These are phyloP conservation scores for Drosera capensis DNA, from an alignment of 148 eudicot genomes.

Conservation along the genomic window DNA sequence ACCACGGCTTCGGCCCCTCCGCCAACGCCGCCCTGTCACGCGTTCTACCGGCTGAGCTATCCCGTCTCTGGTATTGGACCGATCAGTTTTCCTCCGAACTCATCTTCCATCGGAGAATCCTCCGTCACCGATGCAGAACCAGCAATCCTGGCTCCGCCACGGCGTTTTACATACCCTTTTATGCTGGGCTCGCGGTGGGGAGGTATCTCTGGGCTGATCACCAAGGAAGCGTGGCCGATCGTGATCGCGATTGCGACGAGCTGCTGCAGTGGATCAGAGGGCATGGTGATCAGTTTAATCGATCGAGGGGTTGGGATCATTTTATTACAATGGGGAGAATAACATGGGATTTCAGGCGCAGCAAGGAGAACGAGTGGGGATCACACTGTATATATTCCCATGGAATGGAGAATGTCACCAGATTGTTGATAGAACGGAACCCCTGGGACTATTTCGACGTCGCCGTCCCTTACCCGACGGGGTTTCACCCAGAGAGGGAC, in stretches of 20 bases:
- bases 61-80: slow-evolving; percentile 39
- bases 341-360: slow-evolving; percentile 64
- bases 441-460: slow-evolving; percentile 57
- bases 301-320: slow-evolving; percentile 46
- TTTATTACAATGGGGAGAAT: slow-evolving; percentile 50
- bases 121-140: slow-evolving; percentile 31
- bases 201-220: slow-evolving; percentile 26
- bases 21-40: slow-evolving; percentile 17
- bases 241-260: slow-evolving; percentile 32
- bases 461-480: slow-evolving; percentile 66
- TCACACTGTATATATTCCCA: slow-evolving; percentile 35
- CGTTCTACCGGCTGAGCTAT: slow-evolving; percentile 22
- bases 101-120: slow-evolving; percentile 26
- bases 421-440: slow-evolving; percentile 40
- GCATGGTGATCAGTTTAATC: slow-evolving; percentile 21
- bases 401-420: slow-evolving; percentile 39
- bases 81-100: slow-evolving; percentile 35
- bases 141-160: slow-evolving; percentile 30
- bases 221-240: slow-evolving; percentile 19
- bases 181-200: slow-evolving; percentile 51
- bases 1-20: slow-evolving; percentile 41
- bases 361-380: slow-evolving; percentile 34
- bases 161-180: slow-evolving; percentile 57
- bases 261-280: slow-evolving; percentile 33
- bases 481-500: slow-evolving; percentile 43